A percentile compares a stretch with the other conserved stretches of the same genome.
phyloP scores from a whole-genome alignment of 2,329 filamentous ascomycete genomes.

The Ophiostoma tasmaniense region DNA sequence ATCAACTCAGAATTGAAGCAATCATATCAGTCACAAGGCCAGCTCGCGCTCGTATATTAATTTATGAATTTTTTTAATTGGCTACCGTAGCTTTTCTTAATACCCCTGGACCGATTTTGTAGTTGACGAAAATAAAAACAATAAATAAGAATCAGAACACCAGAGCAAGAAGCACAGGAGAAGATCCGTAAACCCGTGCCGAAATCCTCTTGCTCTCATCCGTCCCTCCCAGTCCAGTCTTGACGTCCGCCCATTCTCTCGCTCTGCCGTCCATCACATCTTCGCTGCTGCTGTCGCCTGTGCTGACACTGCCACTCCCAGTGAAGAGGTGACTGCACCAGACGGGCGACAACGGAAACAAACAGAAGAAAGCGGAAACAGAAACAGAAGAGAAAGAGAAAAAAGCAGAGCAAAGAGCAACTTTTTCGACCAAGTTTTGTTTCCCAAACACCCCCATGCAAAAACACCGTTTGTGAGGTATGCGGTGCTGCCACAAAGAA shows the following conservation, averaged over 20 bases:
- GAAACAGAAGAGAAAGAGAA: neutral
- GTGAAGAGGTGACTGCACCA: neutral
- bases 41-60: neutral
- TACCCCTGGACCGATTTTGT: conserved; percentile 15
- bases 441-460: conserved; percentile 1
- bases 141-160: conserved; percentile 13
- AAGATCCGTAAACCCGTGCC: conserved; percentile 10
- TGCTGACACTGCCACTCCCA: neutral
- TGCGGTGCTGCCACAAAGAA: neutral
- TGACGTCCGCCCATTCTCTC: neutral
- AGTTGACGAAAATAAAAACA: conserved; percentile 8
- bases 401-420: conserved; percentile 7
- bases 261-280: neutral
- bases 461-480: neutral
- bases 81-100: conserved; percentile 14
- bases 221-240: conserved; percentile 4
- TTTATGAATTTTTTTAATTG: conserved; percentile 16
- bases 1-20: neutral
- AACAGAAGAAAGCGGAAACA: neutral
- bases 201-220: conserved; percentile 10
- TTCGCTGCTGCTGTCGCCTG: neutral
- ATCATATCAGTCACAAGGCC: neutral
- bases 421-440: conserved; percentile 7
- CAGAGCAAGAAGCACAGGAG: conserved; percentile 13
- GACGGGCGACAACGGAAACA: neutral